Evolutionary conservation across 1,284 basidiomycete species (phyloP).

Genomic region (Cerrena zonata): DNA sequence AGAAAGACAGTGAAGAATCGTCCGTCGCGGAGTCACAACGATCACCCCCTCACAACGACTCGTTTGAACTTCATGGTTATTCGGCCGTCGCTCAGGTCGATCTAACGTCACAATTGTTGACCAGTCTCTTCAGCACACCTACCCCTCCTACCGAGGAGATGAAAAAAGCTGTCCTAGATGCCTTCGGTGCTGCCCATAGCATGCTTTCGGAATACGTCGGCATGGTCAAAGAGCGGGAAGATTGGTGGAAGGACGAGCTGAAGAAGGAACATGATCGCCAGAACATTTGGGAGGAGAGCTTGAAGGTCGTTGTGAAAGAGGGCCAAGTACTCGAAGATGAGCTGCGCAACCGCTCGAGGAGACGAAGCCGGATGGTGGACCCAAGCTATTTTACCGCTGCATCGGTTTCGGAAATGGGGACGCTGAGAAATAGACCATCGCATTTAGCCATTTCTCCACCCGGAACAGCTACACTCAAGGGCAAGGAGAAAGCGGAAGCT

Average conservation of each 20-base stretch:
- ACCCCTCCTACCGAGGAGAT: conserved; percentile 39
- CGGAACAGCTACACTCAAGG: conserved; percentile 5
- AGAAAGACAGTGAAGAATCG: conserved; percentile 36
- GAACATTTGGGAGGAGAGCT: conserved; percentile 87
- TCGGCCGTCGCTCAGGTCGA: conserved; percentile 77
- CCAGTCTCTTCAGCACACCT: conserved; percentile 35
- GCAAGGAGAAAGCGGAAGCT: conserved; percentile 3
- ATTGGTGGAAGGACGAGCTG: conserved; percentile 65
- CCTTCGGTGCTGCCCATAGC: conserved; percentile 51
- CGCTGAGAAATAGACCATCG: conserved; percentile 25
- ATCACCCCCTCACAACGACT: conserved; percentile 59
- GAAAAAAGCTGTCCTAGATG: conserved; percentile 58
- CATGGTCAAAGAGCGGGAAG: conserved; percentile 79
- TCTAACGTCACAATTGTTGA: conserved; percentile 64
- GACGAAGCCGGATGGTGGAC: conserved; percentile 49
- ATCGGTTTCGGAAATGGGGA: conserved; percentile 19
- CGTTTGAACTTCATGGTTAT: conserved; percentile 73
- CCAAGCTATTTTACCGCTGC: conserved; percentile 13
- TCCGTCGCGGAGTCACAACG: conserved; percentile 39
- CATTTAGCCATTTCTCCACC: conserved; percentile 14
- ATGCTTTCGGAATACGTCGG: conserved; percentile 67
- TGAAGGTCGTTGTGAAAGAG: conserved; percentile 80
- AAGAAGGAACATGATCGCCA: conserved; percentile 69
- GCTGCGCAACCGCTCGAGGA: conserved; percentile 56
- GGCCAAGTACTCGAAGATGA: conserved; percentile 83